Evolutionary conservation across 108 stramenopile species (phyloP), one percentile per base, ranked within the genome.

Genomic region (Nitzschia putrida): DNA sequence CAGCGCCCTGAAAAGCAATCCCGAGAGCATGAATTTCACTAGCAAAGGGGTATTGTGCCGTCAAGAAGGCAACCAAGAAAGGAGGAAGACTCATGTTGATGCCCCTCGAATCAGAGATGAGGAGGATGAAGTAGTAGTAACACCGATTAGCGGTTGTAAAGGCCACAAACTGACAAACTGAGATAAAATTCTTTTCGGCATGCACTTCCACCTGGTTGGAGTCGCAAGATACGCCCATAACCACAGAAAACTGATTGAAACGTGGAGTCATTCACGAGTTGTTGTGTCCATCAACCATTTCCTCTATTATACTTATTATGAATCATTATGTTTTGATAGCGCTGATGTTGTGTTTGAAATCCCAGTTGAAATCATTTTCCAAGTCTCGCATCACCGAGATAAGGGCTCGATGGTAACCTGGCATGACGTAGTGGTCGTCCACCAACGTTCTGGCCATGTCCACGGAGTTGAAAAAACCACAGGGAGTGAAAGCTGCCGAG

Each of bases 361-460:
- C 69, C 12, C 29, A 71, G 52, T 61, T 71, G 40, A 71, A 71
- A 52, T 71, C 50, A 8, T 71, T 49, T n/a, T 71, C 41, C 69
- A 49, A 61, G 41, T 71, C 69, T 37, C 69, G 42, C 59, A 71
- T 53, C 58, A 50, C 39, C 14, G 47, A 50, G 7, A 76, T n/a
- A 42, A 76, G 20, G 9, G 68, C 68, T 34, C 75, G 39, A 29
- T 76, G 52, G 43, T 94, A 94, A 14, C 93, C 93, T 9, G 83
- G 71, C 11, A 73, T 59, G 47, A 91, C 83, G 47, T 90, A 67
- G 71, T 94, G 93, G 66, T 94, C 93, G 43, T 85, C 83, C 0
- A 92, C 63, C 81, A 90, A 78, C 16, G 87, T 92, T 20, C 88
- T 72, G 7, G 83, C 69, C 11, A 95, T 60, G 44, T 90, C 93